These are phyloP conservation scores for Mycena indigotica DNA, from an alignment of 768 basidiomycete species.

Conservation along the genomic window DNA sequence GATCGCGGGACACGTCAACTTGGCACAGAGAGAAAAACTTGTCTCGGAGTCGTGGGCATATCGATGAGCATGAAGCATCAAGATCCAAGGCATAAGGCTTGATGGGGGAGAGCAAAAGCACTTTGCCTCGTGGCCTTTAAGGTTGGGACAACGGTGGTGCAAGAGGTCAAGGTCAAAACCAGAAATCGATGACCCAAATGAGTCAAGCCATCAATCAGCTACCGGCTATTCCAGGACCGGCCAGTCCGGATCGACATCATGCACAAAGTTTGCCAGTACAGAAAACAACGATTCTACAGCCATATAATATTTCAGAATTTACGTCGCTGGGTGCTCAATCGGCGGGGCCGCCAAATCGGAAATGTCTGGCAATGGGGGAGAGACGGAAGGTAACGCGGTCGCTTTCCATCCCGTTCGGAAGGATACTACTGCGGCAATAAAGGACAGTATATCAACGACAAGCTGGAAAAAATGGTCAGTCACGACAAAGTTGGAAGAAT, in stretches of 20 bases:
- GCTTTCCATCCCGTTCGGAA: constrained; percentile 76
- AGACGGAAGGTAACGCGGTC: constrained; percentile 48
- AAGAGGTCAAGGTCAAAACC: not conserved
- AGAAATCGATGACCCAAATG: not conserved
- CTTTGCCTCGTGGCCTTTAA: too few species aligned
- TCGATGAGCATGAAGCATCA: too few species aligned
- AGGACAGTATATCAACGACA: constrained; percentile 43
- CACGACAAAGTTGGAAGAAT: not conserved
- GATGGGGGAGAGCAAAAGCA: too few species aligned
- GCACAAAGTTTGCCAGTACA: not conserved
- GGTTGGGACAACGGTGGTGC: not conserved
- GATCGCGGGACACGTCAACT: not conserved
- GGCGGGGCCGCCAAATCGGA: not conserved
- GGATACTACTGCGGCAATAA: constrained; percentile 56
- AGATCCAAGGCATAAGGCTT: too few species aligned
- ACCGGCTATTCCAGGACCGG: not conserved
- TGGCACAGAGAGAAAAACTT: not conserved
- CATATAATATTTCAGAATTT: too few species aligned
- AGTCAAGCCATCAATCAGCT: constrained; percentile 1
- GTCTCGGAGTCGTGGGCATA: not conserved
- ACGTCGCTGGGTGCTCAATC: not conserved
- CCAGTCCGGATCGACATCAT: not conserved
- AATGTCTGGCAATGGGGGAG: not conserved
- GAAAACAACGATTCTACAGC: not conserved
- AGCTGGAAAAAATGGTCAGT: constrained; percentile 26